Base-by-base conservation (phyloP, 345 rosid species). In the Diplotaxis tenuifolia region DNA sequence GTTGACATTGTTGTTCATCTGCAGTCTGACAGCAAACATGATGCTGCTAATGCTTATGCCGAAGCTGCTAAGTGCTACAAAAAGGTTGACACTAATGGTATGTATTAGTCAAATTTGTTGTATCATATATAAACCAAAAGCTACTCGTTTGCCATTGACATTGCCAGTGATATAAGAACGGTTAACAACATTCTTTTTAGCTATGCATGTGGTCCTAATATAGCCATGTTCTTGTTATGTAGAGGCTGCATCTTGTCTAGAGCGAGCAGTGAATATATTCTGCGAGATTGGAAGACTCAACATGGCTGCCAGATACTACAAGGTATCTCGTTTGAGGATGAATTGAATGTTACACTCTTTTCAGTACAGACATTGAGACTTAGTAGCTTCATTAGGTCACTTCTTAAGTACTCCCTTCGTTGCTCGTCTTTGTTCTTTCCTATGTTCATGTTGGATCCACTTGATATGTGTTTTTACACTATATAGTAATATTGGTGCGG, bases 221-320 rank as follows among this genome's bases (percentile, higher is more conserved):
- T 45, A 50, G 57, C 7, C 16, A 2, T 71, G 68, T 27, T 67
- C 14, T 29, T 69, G 32, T n/a, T 72, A 49, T 86, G 83, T 86
- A 96, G 98, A 92, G 85, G 87, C 99, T 67, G 85, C 90, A 82
- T 80, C 92, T 81, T 96, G 98, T 86, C 88, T 96, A 75, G 86
- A 77, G 75, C 84, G 86, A 75, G 99, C 98, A 0, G 89, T 92
- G 71, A 87, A 86, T 55, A 40, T 90, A 79, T 87, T 85, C 56
- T 90, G 93, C 79, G 99, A 96, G 70, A 92, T 88, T 60, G 99
- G 98, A 79, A 87, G 98, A 85, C 88, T 96, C 74, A 90, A 84
- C 82, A 90, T 92, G 98, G 99, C 98, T 75, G 99, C 99, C 65
- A 89, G 98, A 86, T 96, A 92, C 73, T 86, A 78, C 79, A 96